These are phyloP conservation scores for Botrytis medusae DNA, from an alignment of 2,329 filamentous ascomycete genomes.

Conservation along the genomic window DNA sequence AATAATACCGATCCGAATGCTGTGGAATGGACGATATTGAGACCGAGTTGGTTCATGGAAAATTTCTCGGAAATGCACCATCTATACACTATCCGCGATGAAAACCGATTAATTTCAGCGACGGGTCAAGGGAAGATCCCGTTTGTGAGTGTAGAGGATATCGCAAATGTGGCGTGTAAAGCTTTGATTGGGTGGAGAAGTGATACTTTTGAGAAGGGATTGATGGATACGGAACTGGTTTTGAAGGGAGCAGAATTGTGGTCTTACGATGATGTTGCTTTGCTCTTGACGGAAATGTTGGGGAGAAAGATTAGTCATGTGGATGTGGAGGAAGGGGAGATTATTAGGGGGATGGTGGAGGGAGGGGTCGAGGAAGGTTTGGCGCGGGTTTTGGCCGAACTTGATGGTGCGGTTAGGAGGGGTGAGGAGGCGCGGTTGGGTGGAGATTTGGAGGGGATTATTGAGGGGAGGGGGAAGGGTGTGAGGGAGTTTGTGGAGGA, in stretches of 20 bases:
- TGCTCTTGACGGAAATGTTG: background rate
- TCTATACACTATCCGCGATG: slow-evolving; percentile 40
- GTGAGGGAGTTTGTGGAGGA: slow-evolving; percentile 3
- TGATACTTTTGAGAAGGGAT: background rate
- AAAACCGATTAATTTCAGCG: slow-evolving; percentile 47
- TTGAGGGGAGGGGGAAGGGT: background rate
- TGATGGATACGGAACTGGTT: background rate
- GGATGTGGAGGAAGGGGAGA: background rate
- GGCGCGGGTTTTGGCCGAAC: background rate
- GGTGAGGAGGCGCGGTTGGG: slow-evolving; percentile 3
- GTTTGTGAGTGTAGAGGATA: slow-evolving; percentile 1
- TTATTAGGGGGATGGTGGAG: background rate
- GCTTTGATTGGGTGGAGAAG: slow-evolving; percentile 2
- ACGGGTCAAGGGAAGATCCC: slow-evolving; percentile 34
- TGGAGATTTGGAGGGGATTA: background rate
- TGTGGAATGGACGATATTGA: slow-evolving; percentile 46
- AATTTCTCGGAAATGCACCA: slow-evolving; percentile 45
- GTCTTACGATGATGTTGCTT: slow-evolving; percentile 27
- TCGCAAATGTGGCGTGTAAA: slow-evolving; percentile 1
- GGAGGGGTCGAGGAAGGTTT: background rate
- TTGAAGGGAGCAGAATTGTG: slow-evolving; percentile 30
- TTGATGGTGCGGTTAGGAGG: slow-evolving; percentile 2
- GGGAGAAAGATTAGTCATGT: background rate
- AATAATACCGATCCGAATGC: slow-evolving; percentile 31
- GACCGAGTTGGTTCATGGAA: slow-evolving; percentile 52